Conservation (phyloP, 2,329 filamentous ascomycete genomes). For the Fusarium xyrophilum region DNA sequence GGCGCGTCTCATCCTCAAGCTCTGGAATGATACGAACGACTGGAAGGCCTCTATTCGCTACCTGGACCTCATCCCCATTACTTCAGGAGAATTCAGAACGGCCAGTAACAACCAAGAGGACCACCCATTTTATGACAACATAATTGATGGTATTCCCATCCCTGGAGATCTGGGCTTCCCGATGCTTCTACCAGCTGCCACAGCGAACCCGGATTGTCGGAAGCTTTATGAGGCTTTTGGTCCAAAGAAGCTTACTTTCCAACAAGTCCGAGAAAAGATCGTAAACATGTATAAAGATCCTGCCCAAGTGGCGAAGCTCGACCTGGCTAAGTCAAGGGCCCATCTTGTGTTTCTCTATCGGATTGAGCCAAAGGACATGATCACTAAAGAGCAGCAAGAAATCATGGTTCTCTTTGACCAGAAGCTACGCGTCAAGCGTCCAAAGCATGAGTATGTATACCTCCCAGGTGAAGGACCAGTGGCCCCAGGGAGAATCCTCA, state of each 20-base stretch:
- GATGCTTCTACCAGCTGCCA: background rate
- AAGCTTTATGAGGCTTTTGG: background rate
- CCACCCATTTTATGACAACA: background rate
- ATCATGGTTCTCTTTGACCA: background rate
- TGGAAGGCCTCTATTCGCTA: background rate
- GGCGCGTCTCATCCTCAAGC: background rate
- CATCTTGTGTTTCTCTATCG: background rate
- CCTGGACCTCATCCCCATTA: background rate
- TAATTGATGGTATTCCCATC: background rate
- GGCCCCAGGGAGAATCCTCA: background rate
- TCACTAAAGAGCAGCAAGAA: background rate
- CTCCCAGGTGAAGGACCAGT: background rate
- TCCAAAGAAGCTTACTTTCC: background rate
- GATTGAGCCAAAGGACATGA: background rate
- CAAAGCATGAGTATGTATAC: background rate
- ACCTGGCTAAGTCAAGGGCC: background rate
- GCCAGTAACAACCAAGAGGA: too few relatives aligned
- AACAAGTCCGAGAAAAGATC: background rate
- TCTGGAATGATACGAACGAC: rapidly evolving
- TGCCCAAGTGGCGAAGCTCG: background rate
- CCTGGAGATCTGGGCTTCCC: background rate
- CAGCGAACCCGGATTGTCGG: background rate
- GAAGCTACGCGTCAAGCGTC: background rate
- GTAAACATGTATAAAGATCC: background rate
- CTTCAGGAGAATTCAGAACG: background rate